Evolutionary conservation across 345 rosid genomes (phyloP).

Genomic region (Dipteronia dyeriana): DNA sequence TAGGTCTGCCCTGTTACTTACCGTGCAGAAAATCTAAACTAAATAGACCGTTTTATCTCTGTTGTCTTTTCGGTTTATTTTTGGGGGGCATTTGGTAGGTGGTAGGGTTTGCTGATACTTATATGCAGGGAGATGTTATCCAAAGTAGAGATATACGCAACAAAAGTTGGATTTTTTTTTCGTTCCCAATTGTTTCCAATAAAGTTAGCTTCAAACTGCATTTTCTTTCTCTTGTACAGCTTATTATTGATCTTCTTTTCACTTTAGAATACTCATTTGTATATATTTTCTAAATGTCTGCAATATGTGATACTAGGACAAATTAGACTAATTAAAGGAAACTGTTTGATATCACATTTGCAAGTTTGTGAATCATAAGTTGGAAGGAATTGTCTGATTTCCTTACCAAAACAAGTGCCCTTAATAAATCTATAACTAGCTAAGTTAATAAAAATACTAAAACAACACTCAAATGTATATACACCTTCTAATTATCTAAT

Average conservation of each 20-base stretch:
- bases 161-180: not conserved
- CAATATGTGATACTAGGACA: too few species aligned
- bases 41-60: not conserved
- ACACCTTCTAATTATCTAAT: conserved; percentile 1
- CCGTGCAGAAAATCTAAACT: not conserved
- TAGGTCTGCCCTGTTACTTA: conserved; percentile 13
- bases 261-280: not conserved
- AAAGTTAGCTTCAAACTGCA: conserved; percentile 3
- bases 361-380: too few species aligned
- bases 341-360: too few species aligned
- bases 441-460: too few species aligned
- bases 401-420: too few species aligned
- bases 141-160: conserved; percentile 3
- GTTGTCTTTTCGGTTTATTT: not conserved
- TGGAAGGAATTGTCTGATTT: too few species aligned
- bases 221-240: not conserved
- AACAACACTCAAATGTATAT: not conserved
- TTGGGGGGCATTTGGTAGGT: not conserved
- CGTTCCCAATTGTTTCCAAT: not conserved
- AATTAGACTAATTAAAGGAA: too few species aligned
- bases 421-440: too few species aligned
- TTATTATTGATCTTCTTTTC: not conserved
- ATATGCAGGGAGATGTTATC: not conserved
- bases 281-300: not conserved
- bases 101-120: not conserved